These are phyloP conservation scores for Syzygium jambos DNA, from an alignment of 345 rosid genomes.

Conservation along the genomic window DNA sequence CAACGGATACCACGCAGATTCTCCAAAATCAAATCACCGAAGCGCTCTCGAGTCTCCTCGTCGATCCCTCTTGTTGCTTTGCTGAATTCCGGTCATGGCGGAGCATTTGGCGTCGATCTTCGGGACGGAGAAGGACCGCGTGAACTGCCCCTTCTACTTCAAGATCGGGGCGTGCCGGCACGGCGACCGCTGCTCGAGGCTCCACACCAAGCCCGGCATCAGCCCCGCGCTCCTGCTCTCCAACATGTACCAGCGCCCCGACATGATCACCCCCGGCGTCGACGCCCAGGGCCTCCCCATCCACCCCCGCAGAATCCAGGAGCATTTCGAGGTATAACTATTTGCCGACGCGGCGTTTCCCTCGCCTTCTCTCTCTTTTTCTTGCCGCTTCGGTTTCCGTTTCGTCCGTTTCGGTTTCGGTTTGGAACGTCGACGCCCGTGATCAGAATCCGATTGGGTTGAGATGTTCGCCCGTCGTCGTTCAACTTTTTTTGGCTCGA, in stretches of 20 bases:
- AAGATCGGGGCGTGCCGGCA: conserved; percentile 79
- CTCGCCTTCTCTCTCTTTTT: background rate
- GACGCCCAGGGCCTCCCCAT: conserved; percentile 37
- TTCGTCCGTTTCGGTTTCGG: background rate
- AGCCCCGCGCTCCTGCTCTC: conserved; percentile 72
- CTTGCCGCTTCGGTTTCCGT: background rate
- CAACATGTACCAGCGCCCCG: conserved; percentile 78
- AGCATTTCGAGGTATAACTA: conserved; percentile 45
- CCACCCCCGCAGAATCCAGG: conserved; percentile 51
- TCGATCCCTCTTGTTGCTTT: background rate
- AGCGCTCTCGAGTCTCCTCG: background rate
- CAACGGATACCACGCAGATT: background rate
- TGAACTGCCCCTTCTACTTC: conserved; percentile 81
- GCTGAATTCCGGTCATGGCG: conserved; percentile 25
- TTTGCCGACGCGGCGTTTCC: background rate
- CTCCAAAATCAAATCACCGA: background rate
- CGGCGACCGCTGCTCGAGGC: conserved; percentile 73
- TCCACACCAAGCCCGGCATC: conserved; percentile 66
- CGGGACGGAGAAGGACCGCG: conserved; percentile 80
- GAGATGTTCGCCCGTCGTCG: background rate
- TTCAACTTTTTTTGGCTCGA: background rate
- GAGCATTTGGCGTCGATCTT: conserved; percentile 79
- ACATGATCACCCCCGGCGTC: conserved; percentile 63
- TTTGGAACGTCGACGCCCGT: background rate
- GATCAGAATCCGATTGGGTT: background rate